Evolutionary conservation across 805 yeast genomes (phyloP), one percentile per base, ranked within the genome.

Genomic region (Nakazawaea populi): DNA sequence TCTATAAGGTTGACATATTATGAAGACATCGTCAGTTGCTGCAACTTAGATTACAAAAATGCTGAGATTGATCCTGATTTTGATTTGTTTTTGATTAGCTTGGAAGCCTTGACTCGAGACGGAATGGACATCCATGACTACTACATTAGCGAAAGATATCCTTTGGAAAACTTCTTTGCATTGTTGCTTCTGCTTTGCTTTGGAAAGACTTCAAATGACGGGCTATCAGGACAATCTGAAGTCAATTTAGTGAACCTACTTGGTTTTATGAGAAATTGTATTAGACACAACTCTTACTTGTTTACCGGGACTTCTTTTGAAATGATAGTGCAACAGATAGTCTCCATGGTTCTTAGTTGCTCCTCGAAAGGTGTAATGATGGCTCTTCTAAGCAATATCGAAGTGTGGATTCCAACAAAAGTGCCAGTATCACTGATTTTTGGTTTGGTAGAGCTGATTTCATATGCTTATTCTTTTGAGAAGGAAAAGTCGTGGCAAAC

Each of bases 1-100:
- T 71, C 79, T 5, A 66, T 79, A 6, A 68, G 76, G 46, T 59
- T 82, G 47, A 69, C 76, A 48, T 86, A 82, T 64, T 89, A 83
- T 63, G 71, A 76, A 50, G 86, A 83, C 46, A 76, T 87, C 1
- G 63, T 79, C 35, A 56, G 60, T 3, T 74, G 64, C 52, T 75
- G 83, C 52, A 59, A 72, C 14, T 56, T 70, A 12, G 55, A 73
- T 12, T 80, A 80, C 49, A 74, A 75, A 2, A 84, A 82, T 54
- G 73, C 79, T 54, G 78, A 73, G 9, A 56, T 65, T 10, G 76
- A 65, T 46, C 61, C 62, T 28, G 71, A 63, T 52, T 69, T 61
- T 36, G 58, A 57, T 30, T 32, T 57, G 31, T 63, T 56, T 75
- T 77, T 63, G 80, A 75, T 70, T 76, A 76, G 52, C 75, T 72